These are phyloP conservation scores for Scleroderma bovista DNA, from an alignment of 768 basidiomycete genomes.

Conservation along the genomic window DNA sequence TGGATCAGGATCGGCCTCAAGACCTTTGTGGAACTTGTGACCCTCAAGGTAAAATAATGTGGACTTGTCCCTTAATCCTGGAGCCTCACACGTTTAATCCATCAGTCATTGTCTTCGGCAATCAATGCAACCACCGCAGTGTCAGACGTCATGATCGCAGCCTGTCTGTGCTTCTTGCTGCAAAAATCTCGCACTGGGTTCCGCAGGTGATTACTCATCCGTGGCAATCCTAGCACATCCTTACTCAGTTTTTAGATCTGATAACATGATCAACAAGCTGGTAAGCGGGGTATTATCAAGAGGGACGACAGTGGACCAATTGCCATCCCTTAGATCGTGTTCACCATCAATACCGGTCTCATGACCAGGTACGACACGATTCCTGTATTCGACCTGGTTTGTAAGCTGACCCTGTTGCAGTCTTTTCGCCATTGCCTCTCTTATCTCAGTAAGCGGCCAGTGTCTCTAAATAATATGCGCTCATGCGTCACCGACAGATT, in stretches of 20 bases:
- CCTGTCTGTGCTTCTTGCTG: conserved; percentile 41
- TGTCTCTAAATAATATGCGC: neutral
- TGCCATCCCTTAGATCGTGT: conserved; percentile 38
- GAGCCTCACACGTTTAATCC: neutral
- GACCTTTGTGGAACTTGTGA: conserved; percentile 39
- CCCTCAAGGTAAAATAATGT: conserved; percentile 36
- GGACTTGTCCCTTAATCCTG: neutral
- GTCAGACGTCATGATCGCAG: conserved; percentile 46
- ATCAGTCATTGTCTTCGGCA: conserved; percentile 38
- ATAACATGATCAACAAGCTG: conserved; percentile 46
- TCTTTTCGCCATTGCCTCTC: conserved; percentile 49
- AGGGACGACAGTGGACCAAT: neutral
- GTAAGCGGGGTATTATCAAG: conserved; percentile 5
- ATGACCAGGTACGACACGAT: conserved; percentile 24
- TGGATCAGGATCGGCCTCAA: conserved; percentile 29
- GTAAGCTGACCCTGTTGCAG: conserved; percentile 17
- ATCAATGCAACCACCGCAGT: conserved; percentile 47
- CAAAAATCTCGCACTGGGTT: conserved; percentile 48
- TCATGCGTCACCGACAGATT: conserved; percentile 32
- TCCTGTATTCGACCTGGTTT: neutral
- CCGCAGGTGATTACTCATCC: conserved; percentile 26
- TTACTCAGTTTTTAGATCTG: conserved; percentile 27
- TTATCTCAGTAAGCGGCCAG: conserved; percentile 38
- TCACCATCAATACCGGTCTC: conserved; percentile 41
- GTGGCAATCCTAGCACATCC: neutral